These are phyloP conservation scores for Mercurialis annua DNA, from an alignment of 345 rosid genomes.

Conservation along the genomic window DNA sequence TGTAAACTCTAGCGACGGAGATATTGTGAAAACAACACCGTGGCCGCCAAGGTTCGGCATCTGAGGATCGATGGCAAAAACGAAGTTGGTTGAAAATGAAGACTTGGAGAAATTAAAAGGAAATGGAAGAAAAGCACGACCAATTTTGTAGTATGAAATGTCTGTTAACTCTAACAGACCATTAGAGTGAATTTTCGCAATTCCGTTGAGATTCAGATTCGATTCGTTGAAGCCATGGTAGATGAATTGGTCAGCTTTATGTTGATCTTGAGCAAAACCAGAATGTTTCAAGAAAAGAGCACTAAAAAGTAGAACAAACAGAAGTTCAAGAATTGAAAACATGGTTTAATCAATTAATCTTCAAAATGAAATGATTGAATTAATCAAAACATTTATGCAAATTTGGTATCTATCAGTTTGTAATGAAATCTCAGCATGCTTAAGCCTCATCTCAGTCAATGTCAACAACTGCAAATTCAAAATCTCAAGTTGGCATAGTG, in stretches of 20 bases:
- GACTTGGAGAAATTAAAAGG: constrained; percentile 24
- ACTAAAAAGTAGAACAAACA: background rate
- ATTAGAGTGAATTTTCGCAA: constrained; percentile 29
- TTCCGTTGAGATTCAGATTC: constrained; percentile 33
- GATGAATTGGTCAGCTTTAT: constrained; percentile 35
- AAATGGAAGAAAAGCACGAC: constrained; percentile 41
- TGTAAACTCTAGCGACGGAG: background rate
- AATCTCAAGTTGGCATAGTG: no score
- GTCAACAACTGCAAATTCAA: no score
- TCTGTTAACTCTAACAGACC: constrained; percentile 56
- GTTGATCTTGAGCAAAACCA: constrained; percentile 19
- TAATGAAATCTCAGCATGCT: no score
- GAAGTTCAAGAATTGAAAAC: background rate
- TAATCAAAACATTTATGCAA: no score
- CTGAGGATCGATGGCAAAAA: constrained; percentile 16
- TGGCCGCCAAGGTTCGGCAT: background rate
- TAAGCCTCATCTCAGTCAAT: no score
- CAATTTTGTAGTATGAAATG: constrained; percentile 25
- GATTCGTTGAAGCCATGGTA: constrained; percentile 37
- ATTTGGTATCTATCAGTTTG: no score
- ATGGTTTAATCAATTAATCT: no score
- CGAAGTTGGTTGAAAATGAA: constrained; percentile 17
- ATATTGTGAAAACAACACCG: constrained; percentile 9
- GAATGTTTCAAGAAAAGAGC: background rate
- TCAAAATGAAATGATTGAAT: no score